Percentiles rank a stretch among this genome's conserved stretches.
Conservation (phyloP, 2,329 filamentous ascomycete species). For the Byssothecium circinans region DNA sequence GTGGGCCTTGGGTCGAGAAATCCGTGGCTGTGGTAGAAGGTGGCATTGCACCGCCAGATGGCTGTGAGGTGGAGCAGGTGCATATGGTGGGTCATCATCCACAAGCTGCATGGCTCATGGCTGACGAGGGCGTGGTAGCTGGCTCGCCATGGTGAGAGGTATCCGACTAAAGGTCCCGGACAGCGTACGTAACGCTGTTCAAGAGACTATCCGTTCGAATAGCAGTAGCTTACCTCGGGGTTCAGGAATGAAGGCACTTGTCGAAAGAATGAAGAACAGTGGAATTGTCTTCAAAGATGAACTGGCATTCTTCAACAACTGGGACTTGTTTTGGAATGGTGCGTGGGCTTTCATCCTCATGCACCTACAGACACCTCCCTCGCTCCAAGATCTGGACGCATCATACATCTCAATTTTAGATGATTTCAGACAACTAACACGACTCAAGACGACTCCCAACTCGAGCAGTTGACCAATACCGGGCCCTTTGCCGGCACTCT, state of each 20-base stretch:
- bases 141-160: constrained; percentile 60
- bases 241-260: constrained; percentile 51
- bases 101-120: constrained; percentile 10
- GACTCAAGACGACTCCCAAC: constrained; percentile 37
- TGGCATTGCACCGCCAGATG: constrained; percentile 49
- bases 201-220: not conserved
- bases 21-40: constrained; percentile 44
- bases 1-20: constrained; percentile 59
- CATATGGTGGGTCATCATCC: constrained; percentile 53
- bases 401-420: not conserved
- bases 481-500: constrained; percentile 60
- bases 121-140: constrained; percentile 43
- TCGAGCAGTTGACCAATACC: constrained; percentile 58
- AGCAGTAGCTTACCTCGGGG: constrained; percentile 14
- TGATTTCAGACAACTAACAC: constrained; percentile 26
- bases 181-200: constrained; percentile 45
- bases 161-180: constrained; percentile 56
- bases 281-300: constrained; percentile 50
- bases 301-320: constrained; percentile 57
- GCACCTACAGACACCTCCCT: too few species aligned
- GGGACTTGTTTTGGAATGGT: constrained; percentile 57
- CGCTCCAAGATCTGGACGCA: too few species aligned
- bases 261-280: constrained; percentile 50
- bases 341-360: constrained; percentile 4
- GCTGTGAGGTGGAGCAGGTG: constrained; percentile 58